phyloP scores from a whole-genome alignment of 331 rosid genomes.

The Pyrus hybrid region DNA sequence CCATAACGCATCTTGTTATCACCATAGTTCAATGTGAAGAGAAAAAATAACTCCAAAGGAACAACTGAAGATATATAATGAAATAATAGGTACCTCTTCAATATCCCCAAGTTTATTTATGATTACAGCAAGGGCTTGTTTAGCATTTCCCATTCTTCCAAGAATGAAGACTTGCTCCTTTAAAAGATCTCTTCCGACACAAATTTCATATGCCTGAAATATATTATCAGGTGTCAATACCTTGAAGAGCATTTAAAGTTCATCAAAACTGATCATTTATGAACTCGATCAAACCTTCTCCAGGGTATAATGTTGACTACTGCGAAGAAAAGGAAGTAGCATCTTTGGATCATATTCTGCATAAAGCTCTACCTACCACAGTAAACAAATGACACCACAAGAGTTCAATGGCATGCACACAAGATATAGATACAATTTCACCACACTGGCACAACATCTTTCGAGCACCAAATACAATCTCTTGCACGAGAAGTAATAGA shows the following conservation, averaged over 20 bases:
- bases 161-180: constrained; percentile 92
- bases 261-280: constrained; percentile 11
- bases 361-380: constrained; percentile 84
- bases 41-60: neutral
- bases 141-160: constrained; percentile 96
- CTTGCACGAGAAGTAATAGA: neutral
- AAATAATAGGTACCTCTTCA: constrained; percentile 58
- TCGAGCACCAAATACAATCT: neutral
- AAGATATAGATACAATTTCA: neutral
- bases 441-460: neutral
- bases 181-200: constrained; percentile 54
- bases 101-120: constrained; percentile 85
- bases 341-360: constrained; percentile 90
- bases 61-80: neutral
- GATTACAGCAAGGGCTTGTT: constrained; percentile 76
- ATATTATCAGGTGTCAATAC: constrained; percentile 15
- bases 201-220: constrained; percentile 84
- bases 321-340: constrained; percentile 89
- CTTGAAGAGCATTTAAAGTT: constrained; percentile 2
- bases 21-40: constrained; percentile 11
- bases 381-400: constrained; percentile 11
- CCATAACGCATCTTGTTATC: constrained; percentile 2
- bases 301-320: constrained; percentile 92
- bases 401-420: neutral
- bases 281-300: constrained; percentile 62